phyloP scores from a whole-genome alignment of 2,329 filamentous ascomycete genomes.

The Orbilia ellipsospora region DNA sequence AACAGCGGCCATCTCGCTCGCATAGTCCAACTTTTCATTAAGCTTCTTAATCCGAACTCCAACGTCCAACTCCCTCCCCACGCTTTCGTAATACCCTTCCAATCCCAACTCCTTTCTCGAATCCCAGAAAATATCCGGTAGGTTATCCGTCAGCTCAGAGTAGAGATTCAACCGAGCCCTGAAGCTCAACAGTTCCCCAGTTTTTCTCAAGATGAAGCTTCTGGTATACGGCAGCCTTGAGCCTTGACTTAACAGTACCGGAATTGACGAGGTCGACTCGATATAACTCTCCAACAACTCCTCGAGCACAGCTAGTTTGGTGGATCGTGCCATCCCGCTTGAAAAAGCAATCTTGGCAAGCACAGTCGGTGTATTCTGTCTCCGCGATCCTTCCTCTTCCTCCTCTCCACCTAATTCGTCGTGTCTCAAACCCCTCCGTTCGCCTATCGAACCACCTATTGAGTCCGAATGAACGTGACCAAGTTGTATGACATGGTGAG shows the following conservation, averaged over 20 bases:
- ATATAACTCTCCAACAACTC: slow-evolving; percentile 84
- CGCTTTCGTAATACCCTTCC: slow-evolving; percentile 94
- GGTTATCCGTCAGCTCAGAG: slow-evolving; percentile 91
- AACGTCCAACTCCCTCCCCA: slow-evolving; percentile 89
- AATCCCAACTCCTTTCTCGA: slow-evolving; percentile 85
- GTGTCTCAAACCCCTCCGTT: slow-evolving; percentile 2
- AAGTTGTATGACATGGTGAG: slow-evolving; percentile 45
- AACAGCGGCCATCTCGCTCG: slow-evolving; percentile 91
- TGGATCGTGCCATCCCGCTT: slow-evolving; percentile 88
- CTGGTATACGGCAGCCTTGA: slow-evolving; percentile 63
- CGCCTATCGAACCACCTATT: slow-evolving; percentile 1
- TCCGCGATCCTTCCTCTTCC: slow-evolving; percentile 57
- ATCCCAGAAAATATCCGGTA: slow-evolving; percentile 98
- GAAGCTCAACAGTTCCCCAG: slow-evolving; percentile 87
- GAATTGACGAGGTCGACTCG: slow-evolving; percentile 83
- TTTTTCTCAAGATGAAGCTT: slow-evolving; percentile 88
- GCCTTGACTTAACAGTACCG: slow-evolving; percentile 76
- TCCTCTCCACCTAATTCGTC: slow-evolving; percentile 23
- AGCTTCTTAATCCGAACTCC: slow-evolving; percentile 88
- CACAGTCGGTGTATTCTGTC: slow-evolving; percentile 70
- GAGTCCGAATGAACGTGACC: slow-evolving; percentile 44
- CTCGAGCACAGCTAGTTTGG: slow-evolving; percentile 92
- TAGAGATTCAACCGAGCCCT: slow-evolving; percentile 96
- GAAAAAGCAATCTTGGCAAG: slow-evolving; percentile 97
- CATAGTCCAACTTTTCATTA: slow-evolving; percentile 98